These are phyloP conservation scores for Colletotrichum destructivum DNA, from an alignment of 2,329 filamentous ascomycete genomes.

Conservation along the genomic window DNA sequence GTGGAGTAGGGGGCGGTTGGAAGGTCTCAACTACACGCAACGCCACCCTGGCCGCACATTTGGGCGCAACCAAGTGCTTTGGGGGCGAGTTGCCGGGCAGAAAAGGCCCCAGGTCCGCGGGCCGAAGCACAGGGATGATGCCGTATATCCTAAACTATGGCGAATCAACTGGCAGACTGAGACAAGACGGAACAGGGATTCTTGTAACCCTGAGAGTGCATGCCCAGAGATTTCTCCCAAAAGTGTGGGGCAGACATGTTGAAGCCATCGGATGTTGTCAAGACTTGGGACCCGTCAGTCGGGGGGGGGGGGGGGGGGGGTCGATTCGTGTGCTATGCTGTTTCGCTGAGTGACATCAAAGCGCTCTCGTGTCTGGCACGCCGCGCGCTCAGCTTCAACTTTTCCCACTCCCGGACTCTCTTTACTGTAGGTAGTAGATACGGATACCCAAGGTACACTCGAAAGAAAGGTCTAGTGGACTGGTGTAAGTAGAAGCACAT, in stretches of 20 bases:
- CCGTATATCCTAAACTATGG: conserved; percentile 38
- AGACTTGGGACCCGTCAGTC: conserved; percentile 20
- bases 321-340: conserved; percentile 23
- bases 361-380: conserved; percentile 9
- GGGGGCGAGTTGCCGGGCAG: conserved; percentile 3
- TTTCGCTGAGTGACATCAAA: conserved; percentile 39
- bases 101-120: conserved; percentile 1
- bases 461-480: neutral
- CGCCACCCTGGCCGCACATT: conserved; percentile 33
- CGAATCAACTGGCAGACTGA: conserved; percentile 37
- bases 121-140: conserved; percentile 29
- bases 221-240: conserved; percentile 8
- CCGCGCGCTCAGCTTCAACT: conserved; percentile 17
- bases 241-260: neutral
- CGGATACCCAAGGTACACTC: neutral
- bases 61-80: no score
- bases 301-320: neutral
- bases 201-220: conserved; percentile 18
- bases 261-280: conserved; percentile 6
- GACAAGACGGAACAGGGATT: conserved; percentile 37
- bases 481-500: no score
- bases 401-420: conserved; percentile 30
- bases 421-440: neutral
- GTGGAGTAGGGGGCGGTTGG: conserved; percentile 35
- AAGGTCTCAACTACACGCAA: conserved; percentile 31